Percentiles rank a stretch among this genome's conserved stretches.
phyloP scores from a whole-genome alignment of 305 asterid genomes.

The Caryopteris hybrid region DNA sequence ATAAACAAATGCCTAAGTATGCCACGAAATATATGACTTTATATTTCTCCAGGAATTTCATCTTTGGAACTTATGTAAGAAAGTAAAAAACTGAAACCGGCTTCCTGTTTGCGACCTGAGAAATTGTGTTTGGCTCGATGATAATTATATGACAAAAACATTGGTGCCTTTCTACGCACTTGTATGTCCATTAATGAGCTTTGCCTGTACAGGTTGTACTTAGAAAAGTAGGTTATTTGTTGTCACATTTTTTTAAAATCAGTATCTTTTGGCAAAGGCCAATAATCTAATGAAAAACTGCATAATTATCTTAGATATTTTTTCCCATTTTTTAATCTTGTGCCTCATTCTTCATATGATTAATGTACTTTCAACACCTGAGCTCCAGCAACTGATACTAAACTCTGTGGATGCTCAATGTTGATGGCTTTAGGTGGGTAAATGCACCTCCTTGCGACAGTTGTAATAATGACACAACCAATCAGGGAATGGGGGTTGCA shows the following conservation, averaged over 20 bases:
- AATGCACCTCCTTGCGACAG: constrained; percentile 86
- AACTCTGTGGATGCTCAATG: constrained; percentile 3
- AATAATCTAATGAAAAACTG: not conserved
- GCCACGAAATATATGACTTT: not conserved
- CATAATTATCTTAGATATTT: not conserved
- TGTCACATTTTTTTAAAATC: constrained; percentile 11
- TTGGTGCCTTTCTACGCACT: not conserved
- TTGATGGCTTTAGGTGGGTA: constrained; percentile 70
- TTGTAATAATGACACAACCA: constrained; percentile 61
- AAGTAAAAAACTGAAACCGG: not conserved
- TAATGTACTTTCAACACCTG: constrained; percentile 1
- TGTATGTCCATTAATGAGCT: constrained; percentile 1
- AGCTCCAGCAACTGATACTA: constrained; percentile 18
- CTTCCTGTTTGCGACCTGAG: constrained; percentile 7
- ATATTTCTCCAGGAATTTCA: not conserved
- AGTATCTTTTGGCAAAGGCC: not conserved
- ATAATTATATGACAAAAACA: constrained; percentile 8
- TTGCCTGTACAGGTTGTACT: not conserved
- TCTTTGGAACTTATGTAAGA: not conserved
- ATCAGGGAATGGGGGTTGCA: constrained; percentile 74
- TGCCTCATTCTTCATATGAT: constrained; percentile 12
- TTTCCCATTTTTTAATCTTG: constrained; percentile 2
- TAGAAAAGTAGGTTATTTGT: not conserved
- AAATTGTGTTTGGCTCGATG: constrained; percentile 10
- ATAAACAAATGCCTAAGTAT: not conserved